These are phyloP conservation scores for Hymenoscyphus scutula DNA, from an alignment of 2,329 filamentous ascomycete species.

Conservation along the genomic window DNA sequence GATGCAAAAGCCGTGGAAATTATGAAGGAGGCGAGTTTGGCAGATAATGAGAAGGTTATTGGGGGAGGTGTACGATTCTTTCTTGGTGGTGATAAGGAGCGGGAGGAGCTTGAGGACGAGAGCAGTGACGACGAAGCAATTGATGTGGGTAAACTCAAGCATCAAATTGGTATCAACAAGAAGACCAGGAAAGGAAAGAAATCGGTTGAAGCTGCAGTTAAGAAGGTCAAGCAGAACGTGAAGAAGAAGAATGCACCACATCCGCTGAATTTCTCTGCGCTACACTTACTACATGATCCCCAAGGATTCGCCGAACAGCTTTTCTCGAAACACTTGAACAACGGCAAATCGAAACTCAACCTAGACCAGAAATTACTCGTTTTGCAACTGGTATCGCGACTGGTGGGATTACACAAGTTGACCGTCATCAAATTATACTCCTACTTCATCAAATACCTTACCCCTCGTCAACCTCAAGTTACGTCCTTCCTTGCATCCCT, in stretches of 20 bases:
- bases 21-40: conserved; percentile 90
- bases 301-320: conserved; percentile 89
- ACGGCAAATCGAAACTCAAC: conserved; percentile 77
- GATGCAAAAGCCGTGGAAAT: conserved; percentile 94
- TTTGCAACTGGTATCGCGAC: conserved; percentile 82
- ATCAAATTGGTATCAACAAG: conserved; percentile 91
- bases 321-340: conserved; percentile 89
- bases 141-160: conserved; percentile 78
- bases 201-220: conserved; percentile 74
- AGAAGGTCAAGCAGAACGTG: conserved; percentile 79
- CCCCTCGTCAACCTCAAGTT: conserved; percentile 82
- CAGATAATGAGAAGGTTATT: conserved; percentile 91
- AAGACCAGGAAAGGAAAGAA: conserved; percentile 87
- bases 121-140: conserved; percentile 80
- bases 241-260: conserved; percentile 86
- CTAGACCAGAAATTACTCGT: conserved; percentile 89
- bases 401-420: conserved; percentile 90
- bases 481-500: conserved; percentile 91
- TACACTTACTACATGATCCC: conserved; percentile 90
- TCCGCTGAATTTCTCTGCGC: conserved; percentile 89
- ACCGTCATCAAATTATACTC: conserved; percentile 90
- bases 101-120: conserved; percentile 88
- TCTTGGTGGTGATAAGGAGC: conserved; percentile 90
- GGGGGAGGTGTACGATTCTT: conserved; percentile 89
- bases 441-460: conserved; percentile 92